phyloP scores from a whole-genome alignment of 805 yeast species.

The Myxozyma kluyveri region DNA sequence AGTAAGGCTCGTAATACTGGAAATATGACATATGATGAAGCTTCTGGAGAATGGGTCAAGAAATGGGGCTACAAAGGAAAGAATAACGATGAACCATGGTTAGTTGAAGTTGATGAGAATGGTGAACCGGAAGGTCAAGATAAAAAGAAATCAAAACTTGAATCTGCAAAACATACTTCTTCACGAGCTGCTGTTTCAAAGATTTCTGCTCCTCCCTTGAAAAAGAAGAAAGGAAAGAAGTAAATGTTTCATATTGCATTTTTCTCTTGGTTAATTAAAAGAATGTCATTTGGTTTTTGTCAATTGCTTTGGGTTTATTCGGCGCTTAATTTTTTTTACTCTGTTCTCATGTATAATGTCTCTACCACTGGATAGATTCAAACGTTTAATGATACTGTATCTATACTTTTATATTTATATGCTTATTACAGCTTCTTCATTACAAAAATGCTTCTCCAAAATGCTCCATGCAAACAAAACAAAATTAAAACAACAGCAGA shows the following conservation, averaged over 20 bases:
- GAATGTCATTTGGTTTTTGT: neutral
- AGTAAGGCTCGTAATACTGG: conserved; percentile 80
- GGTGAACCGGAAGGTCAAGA: conserved; percentile 47
- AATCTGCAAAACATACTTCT: conserved; percentile 3
- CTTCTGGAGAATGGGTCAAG: conserved; percentile 89
- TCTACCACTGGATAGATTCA: no score
- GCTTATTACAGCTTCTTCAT: neutral
- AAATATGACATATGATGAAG: conserved; percentile 86
- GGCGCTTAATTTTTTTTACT: no score
- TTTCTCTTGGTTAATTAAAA: neutral
- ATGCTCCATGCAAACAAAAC: neutral
- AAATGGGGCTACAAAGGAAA: conserved; percentile 98
- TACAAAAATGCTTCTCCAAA: neutral
- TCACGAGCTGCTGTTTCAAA: neutral
- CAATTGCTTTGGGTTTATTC: no score
- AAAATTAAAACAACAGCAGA: neutral
- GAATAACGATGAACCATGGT: conserved; percentile 94
- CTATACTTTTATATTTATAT: no score
- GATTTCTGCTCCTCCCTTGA: neutral
- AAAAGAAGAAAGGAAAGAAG: neutral
- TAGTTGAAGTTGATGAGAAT: conserved; percentile 86
- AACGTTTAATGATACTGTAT: no score
- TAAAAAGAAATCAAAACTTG: conserved; percentile 8
- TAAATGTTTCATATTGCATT: neutral
- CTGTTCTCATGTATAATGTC: no score